Base-by-base conservation (phyloP, 257 asterid genomes). In the Eucommia ulmoides region DNA sequence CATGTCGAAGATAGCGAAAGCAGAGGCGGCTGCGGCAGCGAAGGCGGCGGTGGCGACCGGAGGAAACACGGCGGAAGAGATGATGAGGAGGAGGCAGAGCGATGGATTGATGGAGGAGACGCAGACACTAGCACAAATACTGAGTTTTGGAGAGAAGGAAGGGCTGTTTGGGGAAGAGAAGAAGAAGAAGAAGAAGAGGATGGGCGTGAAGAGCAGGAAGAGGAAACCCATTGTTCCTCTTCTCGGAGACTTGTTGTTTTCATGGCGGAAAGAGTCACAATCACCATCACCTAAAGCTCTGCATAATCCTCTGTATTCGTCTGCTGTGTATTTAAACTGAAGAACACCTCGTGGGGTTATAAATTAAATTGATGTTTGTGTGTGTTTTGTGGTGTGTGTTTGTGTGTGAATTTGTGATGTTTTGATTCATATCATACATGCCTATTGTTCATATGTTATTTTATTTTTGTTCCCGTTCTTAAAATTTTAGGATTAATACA, bases 1-100 rank as follows among this genome's bases (percentile, higher is more conserved):
- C 76, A 84, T 77, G 94, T 74, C 94, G 0, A 84, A 77, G 66
- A 56, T 75, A 41, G 93, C 95, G 0, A 60, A 18, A 14, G 94
- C 93, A 0, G 97, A 83, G 75, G 94, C 83, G 19, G 71, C 58
- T 23, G 38, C 38, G 7, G 38, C 38, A 7, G 65, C 53, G 1
- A 65, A 42, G 17, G 78, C 68, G 0, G 65, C 65, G 0, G 58
- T 29, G 38, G 16, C 1, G 19, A 10, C 19, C 19, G 55, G 10
- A 1, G 54, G 54, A 44, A 23, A 22, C 23, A 45, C 19, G 44
- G 51, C 7, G 20, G 51, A 14, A 22, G 25, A 24, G n/a, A 17
- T 19, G 38, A 29, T 24, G 60, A 72, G 58, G 10, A 71, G 66
- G 16, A 52, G 33, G 61, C 60, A 66, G 29, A 60, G 38, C 38